These are phyloP conservation scores for Leccinum incarnatum DNA, from an alignment of 768 basidiomycete species.

Conservation along the genomic window DNA sequence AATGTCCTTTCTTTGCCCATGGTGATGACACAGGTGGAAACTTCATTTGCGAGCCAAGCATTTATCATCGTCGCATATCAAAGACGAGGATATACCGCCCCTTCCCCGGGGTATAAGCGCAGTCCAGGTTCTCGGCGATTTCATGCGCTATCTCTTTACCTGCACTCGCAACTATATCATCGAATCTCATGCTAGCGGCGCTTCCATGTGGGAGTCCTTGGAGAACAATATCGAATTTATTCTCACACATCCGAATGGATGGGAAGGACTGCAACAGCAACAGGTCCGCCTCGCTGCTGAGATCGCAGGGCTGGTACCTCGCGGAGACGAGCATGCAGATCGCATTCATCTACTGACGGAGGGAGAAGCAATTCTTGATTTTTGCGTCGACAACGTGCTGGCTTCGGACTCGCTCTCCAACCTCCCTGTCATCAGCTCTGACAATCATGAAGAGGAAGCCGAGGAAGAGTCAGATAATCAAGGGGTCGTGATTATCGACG, in stretches of 20 bases:
- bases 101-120: conserved; percentile 24
- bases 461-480: conserved; percentile 25
- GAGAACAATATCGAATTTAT: conserved; percentile 22
- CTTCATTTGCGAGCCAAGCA: conserved; percentile 35
- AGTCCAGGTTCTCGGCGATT: conserved; percentile 25
- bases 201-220: conserved; percentile 24
- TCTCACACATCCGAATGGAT: conserved; percentile 33
- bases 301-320: conserved; percentile 26
- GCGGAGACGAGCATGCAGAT: conserved; percentile 1
- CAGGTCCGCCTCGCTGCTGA: conserved; percentile 27
- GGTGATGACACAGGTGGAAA: conserved; percentile 26
- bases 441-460: neutral
- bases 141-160: conserved; percentile 27
- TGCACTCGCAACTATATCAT: conserved; percentile 23
- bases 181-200: conserved; percentile 29
- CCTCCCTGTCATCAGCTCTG: conserved; percentile 1
- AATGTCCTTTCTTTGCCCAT: neutral
- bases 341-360: conserved; percentile 29
- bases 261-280: conserved; percentile 31
- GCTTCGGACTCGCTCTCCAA: conserved; percentile 28
- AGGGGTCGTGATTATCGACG: conserved; percentile 43
- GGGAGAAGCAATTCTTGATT: conserved; percentile 28
- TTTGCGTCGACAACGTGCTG: conserved; percentile 43
- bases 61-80: conserved; percentile 22
- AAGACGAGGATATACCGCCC: conserved; percentile 20